Base-by-base conservation (phyloP, 139 green algal species). In the Asterochloris erici region DNA sequence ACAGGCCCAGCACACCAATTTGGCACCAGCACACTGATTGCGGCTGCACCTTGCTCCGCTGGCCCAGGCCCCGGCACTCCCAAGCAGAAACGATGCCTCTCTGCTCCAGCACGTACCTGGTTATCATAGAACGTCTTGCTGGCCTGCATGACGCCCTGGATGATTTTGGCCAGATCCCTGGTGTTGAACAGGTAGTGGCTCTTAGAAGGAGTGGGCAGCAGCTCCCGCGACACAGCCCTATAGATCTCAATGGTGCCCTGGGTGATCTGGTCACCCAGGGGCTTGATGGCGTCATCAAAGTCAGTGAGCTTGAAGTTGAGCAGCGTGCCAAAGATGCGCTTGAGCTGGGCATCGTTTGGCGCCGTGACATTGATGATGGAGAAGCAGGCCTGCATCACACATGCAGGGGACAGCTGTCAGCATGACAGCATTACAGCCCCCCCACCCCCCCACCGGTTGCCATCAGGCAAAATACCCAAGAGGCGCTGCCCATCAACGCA, bases 171-270 rank as follows among this genome's bases (percentile, higher is more conserved):
- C 73, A 97, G 85, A 81, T 97, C 93, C 12, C 93, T 85, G 23
- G 91, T 95, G 87, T 97, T 97, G 89, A 97, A 97, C 54, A 96
- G 87, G 89, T 97, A 97, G 84, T 95, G 91, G 73, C 83, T 91
- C 91, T 97, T 97, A 78, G 85, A 86, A 27, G 93, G 93, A 24
- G 91, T 95, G 77, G 93, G 93, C 86, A 97, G 89, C 82, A 97
- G 85, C 87, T 96, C 91, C 64, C 82, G 78, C 27, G 83, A 85
- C 14, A 95, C 87, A 9, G 83, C 76, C 11, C 89, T 81, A 78
- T 82, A 87, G 60, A 87, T 79, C 24, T 85, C 81, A 16, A 90
- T 80, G 28, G 79, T 84, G 10, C 84, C 87, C 83, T 64, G 38
- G 14, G 64, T 83, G 68, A 83, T 83, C 79, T 80, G 69, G 54